Percentiles rank a stretch among this genome's conserved stretches.
These are phyloP conservation scores for Pecoramyces ruminantium DNA, from an alignment of 192 early-diverging fungal genomes.

Conservation along the genomic window DNA sequence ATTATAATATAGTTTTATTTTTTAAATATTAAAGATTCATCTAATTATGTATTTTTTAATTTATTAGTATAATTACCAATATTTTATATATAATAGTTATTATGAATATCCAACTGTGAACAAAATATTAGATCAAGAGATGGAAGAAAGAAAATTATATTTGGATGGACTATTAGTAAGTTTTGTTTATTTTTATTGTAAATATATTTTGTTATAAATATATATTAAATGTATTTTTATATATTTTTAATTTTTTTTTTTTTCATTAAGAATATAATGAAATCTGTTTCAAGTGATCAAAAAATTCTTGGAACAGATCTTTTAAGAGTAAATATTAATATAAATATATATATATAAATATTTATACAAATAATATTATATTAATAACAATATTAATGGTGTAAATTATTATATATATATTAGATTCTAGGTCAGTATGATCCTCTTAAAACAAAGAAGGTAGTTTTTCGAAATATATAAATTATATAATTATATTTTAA, in stretches of 20 bases:
- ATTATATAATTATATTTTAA: too few species aligned
- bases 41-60: too few species aligned
- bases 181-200: too few species aligned
- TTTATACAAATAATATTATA: not conserved
- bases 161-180: not conserved
- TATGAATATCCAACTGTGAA: not conserved
- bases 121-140: not conserved
- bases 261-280: not conserved
- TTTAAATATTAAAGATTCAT: too few species aligned
- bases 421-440: not conserved
- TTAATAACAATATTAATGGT: not conserved
- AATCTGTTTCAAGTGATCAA: not conserved
- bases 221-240: too few species aligned
- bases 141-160: not conserved
- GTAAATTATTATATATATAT: not conserved
- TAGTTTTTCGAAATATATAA: not conserved
- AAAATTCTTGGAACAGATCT: not conserved
- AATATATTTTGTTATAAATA: too few species aligned
- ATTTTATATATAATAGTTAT: not conserved
- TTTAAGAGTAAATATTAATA: not conserved
- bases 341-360: too few species aligned
- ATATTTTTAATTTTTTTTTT: too few species aligned
- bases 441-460: not conserved
- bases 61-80: not conserved
- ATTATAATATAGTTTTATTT: too few species aligned